Conservation (phyloP, 2,329 filamentous ascomycete genomes). For the Aspergillus candidus region DNA sequence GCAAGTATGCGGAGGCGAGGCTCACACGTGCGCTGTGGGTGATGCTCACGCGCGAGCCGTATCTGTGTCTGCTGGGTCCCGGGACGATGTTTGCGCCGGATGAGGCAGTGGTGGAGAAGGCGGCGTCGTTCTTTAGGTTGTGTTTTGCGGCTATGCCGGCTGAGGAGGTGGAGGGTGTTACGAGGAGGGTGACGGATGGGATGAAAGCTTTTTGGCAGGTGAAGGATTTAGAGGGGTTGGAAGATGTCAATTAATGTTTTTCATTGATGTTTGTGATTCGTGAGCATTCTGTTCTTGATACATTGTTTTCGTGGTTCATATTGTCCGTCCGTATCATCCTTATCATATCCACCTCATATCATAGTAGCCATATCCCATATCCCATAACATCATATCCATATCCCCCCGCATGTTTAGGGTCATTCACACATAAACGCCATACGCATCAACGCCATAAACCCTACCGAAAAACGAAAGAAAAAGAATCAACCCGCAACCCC, state of each 20-base stretch:
- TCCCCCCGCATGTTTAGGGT: no score
- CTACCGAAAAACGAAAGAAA: no score
- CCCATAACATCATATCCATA: no score
- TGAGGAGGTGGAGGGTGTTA: conserved; percentile 58
- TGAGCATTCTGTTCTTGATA: no score
- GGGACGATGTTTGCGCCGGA: conserved; percentile 70
- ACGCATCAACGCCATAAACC: no score
- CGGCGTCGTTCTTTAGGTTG: conserved; percentile 68
- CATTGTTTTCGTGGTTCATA: no score
- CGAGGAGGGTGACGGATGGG: conserved; percentile 60
- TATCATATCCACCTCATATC: no score
- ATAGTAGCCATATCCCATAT: no score
- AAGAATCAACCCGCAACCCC: no score
- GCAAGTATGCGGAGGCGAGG: conserved; percentile 47
- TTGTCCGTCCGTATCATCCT: no score
- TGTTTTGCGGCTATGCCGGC: conserved; percentile 83
- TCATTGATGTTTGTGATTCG: conserved; percentile 1
- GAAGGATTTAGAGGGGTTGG: conserved; percentile 45
- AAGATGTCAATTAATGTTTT: conserved; percentile 14
- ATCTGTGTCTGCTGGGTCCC: conserved; percentile 63
- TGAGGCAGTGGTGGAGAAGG: conserved; percentile 51
- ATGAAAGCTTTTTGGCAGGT: conserved; percentile 72
- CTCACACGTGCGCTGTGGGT: conserved; percentile 65
- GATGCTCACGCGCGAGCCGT: conserved; percentile 62
- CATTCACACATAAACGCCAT: no score